A percentile compares a stretch with the other conserved stretches of the same genome.
phyloP scores from a whole-genome alignment of 768 basidiomycete species.

The Termitomyces sp. region DNA sequence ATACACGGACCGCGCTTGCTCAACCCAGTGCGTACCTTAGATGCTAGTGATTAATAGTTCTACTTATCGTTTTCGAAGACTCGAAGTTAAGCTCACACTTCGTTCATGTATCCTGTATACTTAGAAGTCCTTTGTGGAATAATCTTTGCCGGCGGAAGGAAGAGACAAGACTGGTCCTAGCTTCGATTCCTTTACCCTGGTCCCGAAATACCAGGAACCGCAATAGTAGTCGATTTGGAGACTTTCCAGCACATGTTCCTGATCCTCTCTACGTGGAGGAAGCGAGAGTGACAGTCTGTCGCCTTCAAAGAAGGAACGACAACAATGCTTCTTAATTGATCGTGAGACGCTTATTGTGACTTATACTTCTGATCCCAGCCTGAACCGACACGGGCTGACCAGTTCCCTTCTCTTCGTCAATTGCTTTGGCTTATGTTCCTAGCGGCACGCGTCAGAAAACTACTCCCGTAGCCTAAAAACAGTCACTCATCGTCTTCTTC shows the following conservation, averaged over 20 bases:
- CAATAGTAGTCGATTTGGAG: not conserved
- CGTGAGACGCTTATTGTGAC: conserved; percentile 9
- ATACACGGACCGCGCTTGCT: not conserved
- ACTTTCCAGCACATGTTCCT: conserved; percentile 10
- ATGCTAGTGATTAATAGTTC: not conserved
- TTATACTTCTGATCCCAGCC: conserved; percentile 11
- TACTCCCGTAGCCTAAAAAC: conserved; percentile 18
- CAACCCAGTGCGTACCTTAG: not conserved
- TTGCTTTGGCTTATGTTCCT: conserved; percentile 13
- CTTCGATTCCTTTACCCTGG: not conserved
- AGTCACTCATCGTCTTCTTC: conserved; percentile 15
- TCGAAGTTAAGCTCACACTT: not conserved
- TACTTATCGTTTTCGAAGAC: not conserved
- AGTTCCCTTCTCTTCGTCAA: conserved; percentile 15
- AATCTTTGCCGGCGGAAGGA: not conserved
- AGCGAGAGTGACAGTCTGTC: conserved; percentile 1
- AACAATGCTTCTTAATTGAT: conserved; percentile 14
- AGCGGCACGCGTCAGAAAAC: conserved; percentile 19
- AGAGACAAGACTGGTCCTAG: not conserved
- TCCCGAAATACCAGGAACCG: not conserved
- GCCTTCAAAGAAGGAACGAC: conserved; percentile 7
- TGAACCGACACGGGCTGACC: conserved; percentile 12
- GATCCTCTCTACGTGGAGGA: conserved; percentile 9
- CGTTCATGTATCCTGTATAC: not conserved
- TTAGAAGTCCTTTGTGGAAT: not conserved